Base-by-base conservation (phyloP, 345 rosid species). In the Schrenkiella parvula region DNA sequence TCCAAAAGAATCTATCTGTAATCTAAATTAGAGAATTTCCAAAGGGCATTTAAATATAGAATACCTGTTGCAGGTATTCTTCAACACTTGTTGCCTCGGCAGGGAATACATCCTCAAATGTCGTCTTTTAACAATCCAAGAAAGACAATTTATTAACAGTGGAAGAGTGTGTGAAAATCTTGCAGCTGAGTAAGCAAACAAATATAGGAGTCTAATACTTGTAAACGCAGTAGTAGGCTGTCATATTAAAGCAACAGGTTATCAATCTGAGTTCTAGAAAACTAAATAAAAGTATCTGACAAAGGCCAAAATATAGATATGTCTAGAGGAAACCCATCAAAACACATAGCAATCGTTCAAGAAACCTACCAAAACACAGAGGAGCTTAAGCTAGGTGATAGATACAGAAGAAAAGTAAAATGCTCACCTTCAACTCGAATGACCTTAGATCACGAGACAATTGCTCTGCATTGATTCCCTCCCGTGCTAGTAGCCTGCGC, bases 81-180 rank as follows among this genome's bases (percentile, higher is more conserved):
- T 92, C 98, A 69, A 92, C 82, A 41, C 87, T 86, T 17, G 89
- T 86, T 9, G 95, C 89, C 81, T 92, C 98, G 8, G 88, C 89
- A 61, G 98, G 95, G 82, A 92, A 89, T 29, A 86, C 93, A 83
- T 92, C 98, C 78, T 92, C 98, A 70, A 89, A 92, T 34, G 90
- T 85, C 39, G 95, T 84, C 96, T 92, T 56, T 92, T 78, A 51
- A 32, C 68, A 54, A 37, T 19, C 52, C 31, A 14, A 66, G 0
- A 14, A 62, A 51, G n/a, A n/a, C n/a, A n/a, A 25, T 17, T 48
- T 22, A 64, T 1, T 8, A 39, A 23, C 8, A 28, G 41, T 14
- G 43, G 1, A 48, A 14, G 17, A 31, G 8, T 28, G 29, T 19
- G 19, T 63, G 25, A 46, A 3, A 26, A 44, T 17, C 17, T 32